Evolutionary conservation across 352 stramenopile species (phyloP).

Genomic region (Peronosclerospora sorghi): DNA sequence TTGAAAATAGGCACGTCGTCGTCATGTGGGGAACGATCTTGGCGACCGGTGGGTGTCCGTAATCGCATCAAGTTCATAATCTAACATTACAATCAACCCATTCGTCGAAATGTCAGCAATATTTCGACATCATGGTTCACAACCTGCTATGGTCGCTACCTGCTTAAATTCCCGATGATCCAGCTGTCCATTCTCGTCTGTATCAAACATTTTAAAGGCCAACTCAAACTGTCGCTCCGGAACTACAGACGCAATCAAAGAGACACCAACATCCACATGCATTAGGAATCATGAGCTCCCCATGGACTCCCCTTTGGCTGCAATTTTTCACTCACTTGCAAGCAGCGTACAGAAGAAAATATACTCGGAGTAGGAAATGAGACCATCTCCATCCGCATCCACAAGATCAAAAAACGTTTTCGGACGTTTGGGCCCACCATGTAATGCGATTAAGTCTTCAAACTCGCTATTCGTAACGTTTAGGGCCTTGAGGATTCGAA

Average conservation of each 20-base stretch:
- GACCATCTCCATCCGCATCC: slow-evolving; percentile 74
- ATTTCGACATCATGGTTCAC: background rate
- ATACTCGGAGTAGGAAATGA: slow-evolving; percentile 85
- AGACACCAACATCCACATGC: background rate
- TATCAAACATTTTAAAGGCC: slow-evolving; percentile 87
- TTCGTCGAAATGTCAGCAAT: background rate
- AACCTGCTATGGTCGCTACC: slow-evolving; percentile 13
- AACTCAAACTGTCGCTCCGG: slow-evolving; percentile 78
- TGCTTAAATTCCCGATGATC: slow-evolving; percentile 82
- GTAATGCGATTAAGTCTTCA: slow-evolving; percentile 63
- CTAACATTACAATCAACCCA: slow-evolving; percentile 12
- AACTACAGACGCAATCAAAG: slow-evolving; percentile 31
- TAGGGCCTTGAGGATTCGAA: slow-evolving; percentile 57
- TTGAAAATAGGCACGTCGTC: slow-evolving; percentile 77
- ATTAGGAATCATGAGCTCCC: background rate
- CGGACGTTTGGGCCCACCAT: slow-evolving; percentile 40
- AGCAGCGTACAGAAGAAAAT: slow-evolving; percentile 86
- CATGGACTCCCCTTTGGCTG: slow-evolving; percentile 2
- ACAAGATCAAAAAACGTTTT: slow-evolving; percentile 81
- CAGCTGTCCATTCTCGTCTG: slow-evolving; percentile 65
- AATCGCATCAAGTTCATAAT: slow-evolving; percentile 79
- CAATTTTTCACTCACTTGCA: slow-evolving; percentile 70
- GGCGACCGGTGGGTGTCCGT: slow-evolving; percentile 63
- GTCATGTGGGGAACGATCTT: slow-evolving; percentile 68
- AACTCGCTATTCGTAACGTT: slow-evolving; percentile 79